phyloP scores from a whole-genome alignment of 139 green algal species.

The Chlorella sp. region DNA sequence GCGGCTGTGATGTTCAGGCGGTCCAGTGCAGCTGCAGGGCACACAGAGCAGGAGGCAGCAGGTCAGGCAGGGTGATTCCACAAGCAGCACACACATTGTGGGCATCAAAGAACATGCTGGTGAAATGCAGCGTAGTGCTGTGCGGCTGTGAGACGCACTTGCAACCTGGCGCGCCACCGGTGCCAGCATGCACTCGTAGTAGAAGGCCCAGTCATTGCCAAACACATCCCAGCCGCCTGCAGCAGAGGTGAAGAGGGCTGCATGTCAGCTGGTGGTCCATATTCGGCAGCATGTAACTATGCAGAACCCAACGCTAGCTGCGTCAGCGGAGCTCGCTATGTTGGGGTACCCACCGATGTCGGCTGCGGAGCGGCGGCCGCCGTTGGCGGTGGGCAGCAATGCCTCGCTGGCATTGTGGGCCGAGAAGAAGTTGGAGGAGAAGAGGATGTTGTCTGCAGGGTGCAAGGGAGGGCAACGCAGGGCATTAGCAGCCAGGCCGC shows the following conservation, averaged over 20 bases:
- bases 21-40: conserved; percentile 69
- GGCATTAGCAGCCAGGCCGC: not conserved
- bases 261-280: no score
- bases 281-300: no score
- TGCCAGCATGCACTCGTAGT: conserved; percentile 96
- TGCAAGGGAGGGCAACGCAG: not conserved
- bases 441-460: conserved; percentile 60
- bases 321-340: no score
- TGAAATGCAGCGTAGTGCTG: no score
- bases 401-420: conserved; percentile 83
- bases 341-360: no score
- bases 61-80: no score
- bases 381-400: no score
- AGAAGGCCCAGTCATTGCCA: conserved; percentile 88
- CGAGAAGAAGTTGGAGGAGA: conserved; percentile 90
- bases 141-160: not conserved
- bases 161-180: conserved; percentile 75
- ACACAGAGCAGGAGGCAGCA: not conserved
- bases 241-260: no score
- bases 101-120: no score
- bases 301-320: no score
- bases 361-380: no score
- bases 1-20: conserved; percentile 74
- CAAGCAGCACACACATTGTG: no score
- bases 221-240: conserved; percentile 78